Conservation (phyloP, 306 rosid species). For the Pyrus communis region DNA sequence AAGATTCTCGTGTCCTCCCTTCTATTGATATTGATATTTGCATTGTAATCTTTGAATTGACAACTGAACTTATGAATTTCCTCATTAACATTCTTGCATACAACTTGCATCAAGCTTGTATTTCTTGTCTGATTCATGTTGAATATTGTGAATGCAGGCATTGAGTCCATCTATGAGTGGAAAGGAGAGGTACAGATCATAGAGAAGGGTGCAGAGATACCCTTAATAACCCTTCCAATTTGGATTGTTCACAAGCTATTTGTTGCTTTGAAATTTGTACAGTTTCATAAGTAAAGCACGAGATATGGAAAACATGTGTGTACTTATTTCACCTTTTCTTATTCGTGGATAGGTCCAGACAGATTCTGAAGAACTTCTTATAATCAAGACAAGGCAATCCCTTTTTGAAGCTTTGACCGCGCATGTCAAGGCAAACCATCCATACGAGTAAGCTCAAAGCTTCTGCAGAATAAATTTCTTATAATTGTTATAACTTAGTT, state of each 20-base stretch:
- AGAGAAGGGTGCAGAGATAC: not conserved
- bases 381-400: slow-evolving; percentile 85
- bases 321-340: slow-evolving; percentile 17
- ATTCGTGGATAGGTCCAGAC: slow-evolving; percentile 54
- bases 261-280: not conserved
- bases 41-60: not conserved
- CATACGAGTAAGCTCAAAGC: slow-evolving; percentile 60
- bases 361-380: slow-evolving; percentile 80
- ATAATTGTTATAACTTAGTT: not conserved
- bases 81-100: not conserved
- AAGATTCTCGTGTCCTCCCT: not conserved
- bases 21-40: not conserved
- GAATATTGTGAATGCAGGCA: slow-evolving; percentile 45
- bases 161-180: slow-evolving; percentile 84
- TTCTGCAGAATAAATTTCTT: not conserved
- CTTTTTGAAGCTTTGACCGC: slow-evolving; percentile 74
- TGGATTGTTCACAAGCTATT: not conserved
- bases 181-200: slow-evolving; percentile 66
- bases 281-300: not conserved
- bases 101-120: not conserved
- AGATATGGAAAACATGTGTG: not conserved
- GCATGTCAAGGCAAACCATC: slow-evolving; percentile 78
- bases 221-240: not conserved
- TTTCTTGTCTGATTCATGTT: not conserved
- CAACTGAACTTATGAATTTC: not conserved